Evolutionary conservation across 176 grass and related monocot genomes (phyloP), one percentile per base, ranked within the genome.

Genomic region (Carex cristatella): DNA sequence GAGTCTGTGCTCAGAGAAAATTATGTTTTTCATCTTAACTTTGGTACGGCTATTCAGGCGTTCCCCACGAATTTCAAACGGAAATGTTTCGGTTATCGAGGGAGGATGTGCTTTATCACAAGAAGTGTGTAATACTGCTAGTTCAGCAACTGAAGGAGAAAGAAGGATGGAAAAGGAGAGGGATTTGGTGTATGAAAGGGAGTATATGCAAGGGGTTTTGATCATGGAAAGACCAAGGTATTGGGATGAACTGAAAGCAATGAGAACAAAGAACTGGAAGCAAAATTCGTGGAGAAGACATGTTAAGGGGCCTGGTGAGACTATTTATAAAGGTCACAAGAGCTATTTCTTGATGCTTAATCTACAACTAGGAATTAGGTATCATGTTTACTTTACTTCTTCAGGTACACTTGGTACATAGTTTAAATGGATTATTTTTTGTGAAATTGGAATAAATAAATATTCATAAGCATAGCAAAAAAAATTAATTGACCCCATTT

Each of bases 321-420:
- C 81, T 86, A 98, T 98, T 92, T 95, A 91, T 83, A 95, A 72
- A 85, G 96, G 93, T n/a, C 96, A 98, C 55, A 94, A 92, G 77
- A 98, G 93, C 87, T 98, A 98, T 85, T 98, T 89, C 69, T 79
- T 98, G 61, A 95, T 98, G 96, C 91, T 98, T 65, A 94, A 98
- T 81, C 91, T 98, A 74, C 96, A 98, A 89, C 93, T 98, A 13
- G 96, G 96, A 60, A 98, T 98, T 65, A 98, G 93, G 96, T 98
- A 91, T 85, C 48, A 66, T 69, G 44, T 68, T 82, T 69, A 83
- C 7, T 69, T 83, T 53, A n/a, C 58, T 42, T 64, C 32, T 64
- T 62, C 58, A 28, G 15, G 60, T 44, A 7, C 16, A 81, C 10
- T 81, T 64, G 16, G 40, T 81, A 64, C 32, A 31, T 28, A 38